Evolutionary conservation across 73 alveolate genomes (phyloP), one percentile per base, ranked within the genome.

Genomic region (Symbiodinium pilosum): DNA sequence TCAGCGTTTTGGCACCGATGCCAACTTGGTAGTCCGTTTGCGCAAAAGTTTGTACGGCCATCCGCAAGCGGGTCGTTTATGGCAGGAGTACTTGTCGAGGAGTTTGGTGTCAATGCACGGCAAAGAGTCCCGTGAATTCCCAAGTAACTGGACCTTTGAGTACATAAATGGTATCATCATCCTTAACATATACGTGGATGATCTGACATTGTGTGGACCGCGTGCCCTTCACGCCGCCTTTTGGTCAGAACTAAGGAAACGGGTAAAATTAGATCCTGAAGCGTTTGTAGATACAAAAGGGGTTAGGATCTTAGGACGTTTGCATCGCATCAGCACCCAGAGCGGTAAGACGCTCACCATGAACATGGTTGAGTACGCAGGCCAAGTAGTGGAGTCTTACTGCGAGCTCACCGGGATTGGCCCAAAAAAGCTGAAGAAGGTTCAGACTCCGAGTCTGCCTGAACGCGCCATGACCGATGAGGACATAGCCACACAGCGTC

Each of bases 391-490:
- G 21, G 39, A 12, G 30, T 1, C 56, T 1, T 86, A 86, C 56
- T 86, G 93, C 38, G 93, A 86, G 59, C 18, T 86, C 30, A 32
- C 59, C 56, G 93, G 84, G 38, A 86, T 56, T 20, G 28, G 21
- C 4, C 41, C 6, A 6, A 5, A 32, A 1, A 9, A 39, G 2
- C 84, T 86, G n/a, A 28, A 51, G 52, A 4, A n/a, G 30, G 93
- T 51, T 18, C 9, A 20, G 42, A 16, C 93, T 21, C 93, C 93
- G 24, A 9, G 84, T 28, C 9, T 4, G 18, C 59, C 84, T 11
- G 93, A 85, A n/a, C 38, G 54, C 36, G 68, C 64, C 54, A 86
- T 86, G 94, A 86, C 56, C 0, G 94, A 86, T n/a, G 94, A 86
- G 38, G 94, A 86, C 14, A 77, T 77, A 3, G 83, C 59, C 14